phyloP scores from a whole-genome alignment of 2,329 filamentous ascomycete species.

The Diaporthe ilicicola region DNA sequence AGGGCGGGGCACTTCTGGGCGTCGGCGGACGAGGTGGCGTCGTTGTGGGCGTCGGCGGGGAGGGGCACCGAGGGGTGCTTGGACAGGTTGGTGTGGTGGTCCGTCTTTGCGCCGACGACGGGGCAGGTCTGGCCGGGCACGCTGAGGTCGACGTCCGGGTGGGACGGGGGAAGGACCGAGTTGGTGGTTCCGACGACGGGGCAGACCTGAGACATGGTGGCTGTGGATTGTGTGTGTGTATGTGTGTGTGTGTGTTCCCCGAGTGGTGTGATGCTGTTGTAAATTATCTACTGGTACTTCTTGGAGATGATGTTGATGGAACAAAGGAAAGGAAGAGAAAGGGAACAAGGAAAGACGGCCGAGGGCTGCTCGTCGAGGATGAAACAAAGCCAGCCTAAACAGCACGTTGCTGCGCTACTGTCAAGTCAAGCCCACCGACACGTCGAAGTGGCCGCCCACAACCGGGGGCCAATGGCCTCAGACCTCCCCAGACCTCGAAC shows the following conservation, averaged over 20 bases:
- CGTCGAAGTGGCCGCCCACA: not conserved
- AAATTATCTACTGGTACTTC: not conserved
- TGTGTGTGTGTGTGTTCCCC: constrained; percentile 24
- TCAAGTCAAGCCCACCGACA: not conserved
- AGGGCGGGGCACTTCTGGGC: constrained; percentile 50
- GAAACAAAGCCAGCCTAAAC: constrained; percentile 14
- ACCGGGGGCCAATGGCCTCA: constrained; percentile 1
- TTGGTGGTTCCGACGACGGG: constrained; percentile 53
- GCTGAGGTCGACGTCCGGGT: constrained; percentile 50
- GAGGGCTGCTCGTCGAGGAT: not conserved
- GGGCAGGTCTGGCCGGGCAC: constrained; percentile 51
- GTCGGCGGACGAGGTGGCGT: constrained; percentile 40
- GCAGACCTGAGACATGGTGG: constrained; percentile 43
- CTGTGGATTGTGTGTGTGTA: constrained; percentile 25
- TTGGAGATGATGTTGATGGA: not conserved
- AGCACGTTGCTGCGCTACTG: not conserved
- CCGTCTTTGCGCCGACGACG: constrained; percentile 51
- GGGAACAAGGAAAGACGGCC: not conserved
- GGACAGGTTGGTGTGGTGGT: constrained; percentile 50
- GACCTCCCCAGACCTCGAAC: constrained; percentile 11
- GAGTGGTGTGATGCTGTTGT: not conserved
- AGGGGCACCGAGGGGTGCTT: constrained; percentile 48
- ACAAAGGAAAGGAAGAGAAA: not conserved
- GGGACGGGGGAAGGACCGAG: constrained; percentile 48
- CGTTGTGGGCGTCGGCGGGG: constrained; percentile 36